Evolutionary conservation across 495 filamentous ascomycete genomes (phyloP).

Genomic region (Coniosporium apollinis): DNA sequence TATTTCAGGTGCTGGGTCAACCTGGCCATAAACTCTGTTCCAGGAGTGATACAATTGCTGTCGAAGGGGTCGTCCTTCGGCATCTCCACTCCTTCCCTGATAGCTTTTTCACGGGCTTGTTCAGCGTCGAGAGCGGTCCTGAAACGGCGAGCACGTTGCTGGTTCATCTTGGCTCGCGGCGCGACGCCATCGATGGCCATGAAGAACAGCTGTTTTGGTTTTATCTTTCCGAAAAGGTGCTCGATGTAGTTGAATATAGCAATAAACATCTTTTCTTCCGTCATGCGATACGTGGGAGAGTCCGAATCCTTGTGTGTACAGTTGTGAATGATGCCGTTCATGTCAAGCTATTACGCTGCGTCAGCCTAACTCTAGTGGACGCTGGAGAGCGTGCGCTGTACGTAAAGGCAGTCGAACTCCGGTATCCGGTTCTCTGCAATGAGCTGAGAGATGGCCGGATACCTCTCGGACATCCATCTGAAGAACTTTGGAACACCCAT

Average conservation of each 20-base stretch:
- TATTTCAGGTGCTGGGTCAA: conserved; percentile 90
- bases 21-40: conserved; percentile 95
- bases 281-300: conserved; percentile 80
- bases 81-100: conserved; percentile 73
- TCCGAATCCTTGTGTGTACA: conserved; percentile 94
- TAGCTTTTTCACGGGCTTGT: conserved; percentile 72
- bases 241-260: conserved; percentile 99
- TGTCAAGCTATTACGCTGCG: conserved; percentile 46
- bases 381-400: conserved; percentile 25
- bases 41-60: conserved; percentile 97
- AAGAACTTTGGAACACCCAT: conserved; percentile 95
- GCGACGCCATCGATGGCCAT: conserved; percentile 99
- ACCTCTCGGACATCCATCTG: conserved; percentile 95
- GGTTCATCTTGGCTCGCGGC: conserved; percentile 98
- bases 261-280: conserved; percentile 97
- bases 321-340: conserved; percentile 99
- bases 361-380: conserved; percentile 4
- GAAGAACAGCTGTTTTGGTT: conserved; percentile 94
- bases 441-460: conserved; percentile 95
- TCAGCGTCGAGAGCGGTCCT: conserved; percentile 88
- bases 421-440: conserved; percentile 99
- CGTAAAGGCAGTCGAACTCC: conserved; percentile 95
- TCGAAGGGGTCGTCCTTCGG: conserved; percentile 93
- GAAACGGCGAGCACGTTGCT: conserved; percentile 90
- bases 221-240: conserved; percentile 96